Evolutionary conservation across 805 yeast species (phyloP), one percentile per base, ranked within the genome.

Genomic region (Hanseniaspora thailandica): DNA sequence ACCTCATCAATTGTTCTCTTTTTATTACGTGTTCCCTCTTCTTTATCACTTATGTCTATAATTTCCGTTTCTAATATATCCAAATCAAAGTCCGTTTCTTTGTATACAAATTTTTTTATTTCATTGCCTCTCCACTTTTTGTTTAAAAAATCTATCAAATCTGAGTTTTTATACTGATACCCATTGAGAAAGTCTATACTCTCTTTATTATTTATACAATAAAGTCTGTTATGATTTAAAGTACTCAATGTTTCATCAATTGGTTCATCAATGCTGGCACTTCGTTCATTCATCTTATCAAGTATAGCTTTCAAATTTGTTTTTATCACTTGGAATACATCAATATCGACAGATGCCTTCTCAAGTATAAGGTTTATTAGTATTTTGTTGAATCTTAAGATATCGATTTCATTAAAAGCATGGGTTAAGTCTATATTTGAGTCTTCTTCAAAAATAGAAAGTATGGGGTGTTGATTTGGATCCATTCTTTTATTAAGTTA

Each of bases 361-460:
- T 50, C 44, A 12, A 41, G 19, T 2, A 43, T n/a, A 10, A 50
- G 10, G 15, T 35, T 43, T 2, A 28, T 19, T 2, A 50, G 15
- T 10, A 50, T 50, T 17, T 50, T 50, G 25, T 41, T 50, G 23
- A 50, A 50, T n/a, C 54, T 17, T 19, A 50, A 13, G 6, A 43
- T n/a, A 36, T 50, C 54, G 12, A 50, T 35, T 4, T 50, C 54
- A 28, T 50, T 50, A 25, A 50, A 50, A 15, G 54, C 43, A 1
- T 10, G 13, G 19, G 12, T 20, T 12, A 50, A 13, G 6, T 50
- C 36, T 31, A 34, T 19, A 25, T 43, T 34, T 1, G 31, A 10
- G n/a, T 50, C 47, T 6, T 53, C 55, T 35, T 53, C 55, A 41
- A 53, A 53, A 12, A 53, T 40, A 3, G 55, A 53, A 2, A 53